These are phyloP conservation scores for Pichia sp. DNA, from an alignment of 1,139 yeast species.

Conservation along the genomic window DNA sequence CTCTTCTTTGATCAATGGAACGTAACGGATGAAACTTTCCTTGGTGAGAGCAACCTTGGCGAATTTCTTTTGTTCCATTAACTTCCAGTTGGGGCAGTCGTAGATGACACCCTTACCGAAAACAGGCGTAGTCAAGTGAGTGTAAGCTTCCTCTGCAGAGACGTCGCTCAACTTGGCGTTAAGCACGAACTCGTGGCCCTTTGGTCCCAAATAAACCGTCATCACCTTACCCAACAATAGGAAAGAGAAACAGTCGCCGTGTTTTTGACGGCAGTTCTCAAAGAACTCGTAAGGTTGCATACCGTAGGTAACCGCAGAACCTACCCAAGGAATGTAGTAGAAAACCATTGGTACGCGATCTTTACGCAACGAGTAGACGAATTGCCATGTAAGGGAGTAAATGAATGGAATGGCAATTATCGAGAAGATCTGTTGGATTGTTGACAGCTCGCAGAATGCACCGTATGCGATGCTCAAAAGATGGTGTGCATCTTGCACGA, in stretches of 20 bases:
- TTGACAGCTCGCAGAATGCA: slow-evolving; percentile 18
- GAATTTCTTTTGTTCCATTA: slow-evolving; percentile 98
- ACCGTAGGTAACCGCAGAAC: slow-evolving; percentile 85
- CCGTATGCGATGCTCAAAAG: slow-evolving; percentile 8
- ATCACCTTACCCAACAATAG: slow-evolving; percentile 82
- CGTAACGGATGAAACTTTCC: slow-evolving; percentile 80
- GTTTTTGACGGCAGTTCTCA: slow-evolving; percentile 65
- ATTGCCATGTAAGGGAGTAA: slow-evolving; percentile 66
- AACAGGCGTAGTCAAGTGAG: slow-evolving; percentile 93
- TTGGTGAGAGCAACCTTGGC: slow-evolving; percentile 85
- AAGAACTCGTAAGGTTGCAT: slow-evolving; percentile 91
- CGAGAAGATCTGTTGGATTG: slow-evolving; percentile 36
- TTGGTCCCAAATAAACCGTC: slow-evolving; percentile 96
- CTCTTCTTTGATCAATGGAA: slow-evolving; percentile 84
- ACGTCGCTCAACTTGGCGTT: slow-evolving; percentile 88
- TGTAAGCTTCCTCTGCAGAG: slow-evolving; percentile 93
- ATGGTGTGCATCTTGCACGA: slow-evolving; percentile 19
- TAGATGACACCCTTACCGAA: slow-evolving; percentile 96
- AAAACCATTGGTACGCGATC: slow-evolving; percentile 87
- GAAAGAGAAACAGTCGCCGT: slow-evolving; percentile 92
- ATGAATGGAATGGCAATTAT: slow-evolving; percentile 47
- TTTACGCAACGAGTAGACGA: slow-evolving; percentile 63
- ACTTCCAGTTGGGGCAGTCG: slow-evolving; percentile 88
- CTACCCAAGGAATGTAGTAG: slow-evolving; percentile 94
- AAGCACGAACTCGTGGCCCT: slow-evolving; percentile 94